Conservation (phyloP, 2,329 filamentous ascomycete species). For the Talaromyces verruculosus region DNA sequence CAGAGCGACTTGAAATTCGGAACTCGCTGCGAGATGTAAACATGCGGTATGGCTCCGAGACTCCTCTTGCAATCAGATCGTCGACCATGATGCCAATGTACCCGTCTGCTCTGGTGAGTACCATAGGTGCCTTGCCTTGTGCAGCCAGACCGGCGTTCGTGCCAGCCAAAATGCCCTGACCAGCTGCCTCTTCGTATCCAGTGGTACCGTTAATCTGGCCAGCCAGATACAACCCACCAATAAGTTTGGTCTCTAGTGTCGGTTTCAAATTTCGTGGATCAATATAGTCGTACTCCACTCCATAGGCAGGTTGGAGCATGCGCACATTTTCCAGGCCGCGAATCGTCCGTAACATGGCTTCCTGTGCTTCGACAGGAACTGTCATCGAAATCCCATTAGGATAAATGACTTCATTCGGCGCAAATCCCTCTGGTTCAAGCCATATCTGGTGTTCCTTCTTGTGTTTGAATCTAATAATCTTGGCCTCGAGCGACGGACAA, state of each 20-base stretch:
- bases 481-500: slow-evolving; percentile 92
- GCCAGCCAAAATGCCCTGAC: slow-evolving; percentile 87
- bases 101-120: slow-evolving; percentile 77
- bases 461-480: slow-evolving; percentile 82
- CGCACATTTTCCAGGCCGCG: slow-evolving; percentile 81
- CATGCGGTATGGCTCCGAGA: slow-evolving; percentile 97
- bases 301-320: slow-evolving; percentile 95
- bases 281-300: slow-evolving; percentile 98
- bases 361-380: slow-evolving; percentile 82
- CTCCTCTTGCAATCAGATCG: slow-evolving; percentile 93
- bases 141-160: slow-evolving; percentile 89
- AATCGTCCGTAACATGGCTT: slow-evolving; percentile 80
- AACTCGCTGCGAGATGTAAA: slow-evolving; percentile 96
- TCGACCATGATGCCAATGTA: slow-evolving; percentile 99
- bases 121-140: slow-evolving; percentile 62
- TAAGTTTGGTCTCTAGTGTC: slow-evolving; percentile 92
- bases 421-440: slow-evolving; percentile 94
- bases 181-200: slow-evolving; percentile 95
- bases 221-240: slow-evolving; percentile 83
- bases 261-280: slow-evolving; percentile 83
- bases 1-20: slow-evolving; percentile 84
- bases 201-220: slow-evolving; percentile 99
- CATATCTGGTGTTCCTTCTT: slow-evolving; percentile 85
- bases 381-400: slow-evolving; percentile 98
- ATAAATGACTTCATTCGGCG: slow-evolving; percentile 79